Percentiles rank a stretch among this genome's conserved stretches.
Evolutionary conservation across 2,329 filamentous ascomycete species (phyloP).

Genomic region (Chaetomium sp.): DNA sequence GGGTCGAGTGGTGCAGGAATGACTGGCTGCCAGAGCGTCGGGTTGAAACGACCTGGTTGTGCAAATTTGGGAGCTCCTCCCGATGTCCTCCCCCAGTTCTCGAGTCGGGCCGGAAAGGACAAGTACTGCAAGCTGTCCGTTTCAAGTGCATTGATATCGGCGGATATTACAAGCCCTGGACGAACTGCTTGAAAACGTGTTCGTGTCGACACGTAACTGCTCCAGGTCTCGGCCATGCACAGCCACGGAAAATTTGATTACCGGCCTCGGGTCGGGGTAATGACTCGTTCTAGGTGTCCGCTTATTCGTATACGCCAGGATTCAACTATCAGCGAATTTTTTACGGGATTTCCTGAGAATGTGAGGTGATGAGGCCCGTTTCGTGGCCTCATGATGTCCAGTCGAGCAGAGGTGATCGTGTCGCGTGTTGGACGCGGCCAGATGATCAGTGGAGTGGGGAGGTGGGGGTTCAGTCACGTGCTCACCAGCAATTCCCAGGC

Average conservation of each 20-base stretch:
- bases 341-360: neutral
- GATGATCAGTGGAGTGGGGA: neutral
- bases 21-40: constrained; percentile 15
- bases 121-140: neutral
- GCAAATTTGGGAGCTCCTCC: neutral
- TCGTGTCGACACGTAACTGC: neutral
- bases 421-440: neutral
- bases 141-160: neutral
- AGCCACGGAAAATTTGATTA: neutral
- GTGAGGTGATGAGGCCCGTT: neutral
- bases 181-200: neutral
- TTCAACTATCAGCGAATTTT: neutral
- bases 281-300: neutral
- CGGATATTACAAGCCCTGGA: neutral
- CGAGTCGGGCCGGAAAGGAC: neutral
- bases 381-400: neutral
- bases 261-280: neutral
- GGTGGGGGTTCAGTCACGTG: too few relatives aligned
- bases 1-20: constrained; percentile 5
- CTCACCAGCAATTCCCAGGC: too few relatives aligned
- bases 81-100: neutral
- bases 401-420: neutral
- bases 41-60: constrained; percentile 16
- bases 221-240: neutral
- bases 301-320: neutral